These are phyloP conservation scores for Trichoderma lentiforme DNA, from an alignment of 2,329 filamentous ascomycete genomes.

Conservation along the genomic window DNA sequence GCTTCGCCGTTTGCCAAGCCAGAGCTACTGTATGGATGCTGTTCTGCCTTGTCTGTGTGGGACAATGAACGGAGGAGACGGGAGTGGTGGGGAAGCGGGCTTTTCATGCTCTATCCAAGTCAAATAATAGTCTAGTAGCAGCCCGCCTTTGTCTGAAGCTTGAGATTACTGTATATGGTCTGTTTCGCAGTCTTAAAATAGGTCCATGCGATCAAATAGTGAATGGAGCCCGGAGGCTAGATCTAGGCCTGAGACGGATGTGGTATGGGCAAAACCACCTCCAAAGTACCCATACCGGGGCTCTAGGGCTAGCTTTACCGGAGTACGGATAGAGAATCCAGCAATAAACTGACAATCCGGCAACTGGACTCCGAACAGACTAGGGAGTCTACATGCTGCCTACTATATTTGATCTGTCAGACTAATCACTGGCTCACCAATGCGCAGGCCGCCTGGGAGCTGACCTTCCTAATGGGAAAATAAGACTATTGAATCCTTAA, in stretches of 20 bases:
- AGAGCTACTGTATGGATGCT: neutral
- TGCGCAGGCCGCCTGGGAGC: neutral
- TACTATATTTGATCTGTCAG: neutral
- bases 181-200: neutral
- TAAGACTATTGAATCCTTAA: neutral
- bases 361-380: neutral
- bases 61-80: neutral
- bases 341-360: neutral
- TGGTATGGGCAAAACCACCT: no score
- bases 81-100: neutral
- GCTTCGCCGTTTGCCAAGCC: neutral
- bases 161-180: neutral
- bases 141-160: neutral
- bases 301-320: neutral
- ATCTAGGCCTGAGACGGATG: neutral
- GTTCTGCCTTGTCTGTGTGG: neutral
- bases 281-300: neutral
- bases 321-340: neutral
- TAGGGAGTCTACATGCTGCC: neutral
- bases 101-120: neutral
- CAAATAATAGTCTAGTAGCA: no score
- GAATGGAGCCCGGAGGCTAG: neutral
- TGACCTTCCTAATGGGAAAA: neutral
- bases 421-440: neutral
- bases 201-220: neutral